Evolutionary conservation across 2,329 filamentous ascomycete genomes (phyloP).

Genomic region (Hypomyces perniciosus): DNA sequence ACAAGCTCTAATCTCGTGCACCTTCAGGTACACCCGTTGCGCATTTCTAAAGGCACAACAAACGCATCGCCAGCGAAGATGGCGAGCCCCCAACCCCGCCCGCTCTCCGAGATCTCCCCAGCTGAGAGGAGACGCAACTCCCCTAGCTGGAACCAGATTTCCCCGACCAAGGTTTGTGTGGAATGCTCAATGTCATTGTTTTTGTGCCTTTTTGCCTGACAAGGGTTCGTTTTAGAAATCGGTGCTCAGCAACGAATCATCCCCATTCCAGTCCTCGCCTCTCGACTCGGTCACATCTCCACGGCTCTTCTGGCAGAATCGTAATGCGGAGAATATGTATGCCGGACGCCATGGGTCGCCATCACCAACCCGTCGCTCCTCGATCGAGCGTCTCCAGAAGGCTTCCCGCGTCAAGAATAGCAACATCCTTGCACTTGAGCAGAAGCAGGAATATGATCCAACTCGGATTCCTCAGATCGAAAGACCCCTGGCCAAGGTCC

Average conservation of each 20-base stretch:
- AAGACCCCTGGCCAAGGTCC: slow-evolving; percentile 71
- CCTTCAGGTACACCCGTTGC: slow-evolving; percentile 65
- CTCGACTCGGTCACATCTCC: slow-evolving; percentile 64
- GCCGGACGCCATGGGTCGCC: slow-evolving; percentile 55
- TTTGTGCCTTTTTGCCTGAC: slow-evolving; percentile 11
- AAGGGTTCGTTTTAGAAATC: slow-evolving; percentile 49
- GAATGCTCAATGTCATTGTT: slow-evolving; percentile 6
- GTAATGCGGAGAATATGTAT: slow-evolving; percentile 73
- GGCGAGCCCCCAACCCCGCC: slow-evolving; percentile 57
- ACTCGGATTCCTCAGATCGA: slow-evolving; percentile 71
- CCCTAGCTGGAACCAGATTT: slow-evolving; percentile 72
- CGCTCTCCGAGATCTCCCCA: slow-evolving; percentile 83
- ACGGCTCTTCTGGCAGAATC: slow-evolving; percentile 84
- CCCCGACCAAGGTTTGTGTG: slow-evolving; percentile 34
- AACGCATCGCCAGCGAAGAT: slow-evolving; percentile 58
- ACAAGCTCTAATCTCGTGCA: slow-evolving; percentile 11
- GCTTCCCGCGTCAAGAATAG: slow-evolving; percentile 97
- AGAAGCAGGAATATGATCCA: slow-evolving; percentile 89
- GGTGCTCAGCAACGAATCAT: slow-evolving; percentile 65
- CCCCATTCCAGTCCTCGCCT: slow-evolving; percentile 81
- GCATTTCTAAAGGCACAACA: slow-evolving; percentile 66
- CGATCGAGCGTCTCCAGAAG: slow-evolving; percentile 90
- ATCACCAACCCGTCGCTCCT: slow-evolving; percentile 73
- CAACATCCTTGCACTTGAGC: slow-evolving; percentile 90
- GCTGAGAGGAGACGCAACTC: slow-evolving; percentile 86